Percentiles rank a stretch among this genome's conserved stretches.
These are phyloP conservation scores for Sclerotinia spermophila DNA, from an alignment of 2,329 filamentous ascomycete genomes.

Conservation along the genomic window DNA sequence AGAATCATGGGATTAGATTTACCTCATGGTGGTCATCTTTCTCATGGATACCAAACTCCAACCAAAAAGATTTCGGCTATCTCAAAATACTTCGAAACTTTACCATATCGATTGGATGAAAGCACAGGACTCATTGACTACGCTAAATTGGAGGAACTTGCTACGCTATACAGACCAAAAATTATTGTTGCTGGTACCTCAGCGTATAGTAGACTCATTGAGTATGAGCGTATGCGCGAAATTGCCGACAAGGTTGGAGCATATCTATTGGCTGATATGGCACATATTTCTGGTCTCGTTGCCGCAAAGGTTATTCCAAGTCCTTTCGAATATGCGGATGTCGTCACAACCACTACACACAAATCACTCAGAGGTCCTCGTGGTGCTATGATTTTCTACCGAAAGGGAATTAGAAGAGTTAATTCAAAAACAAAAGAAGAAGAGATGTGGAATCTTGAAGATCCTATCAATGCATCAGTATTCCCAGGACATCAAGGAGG, in stretches of 20 bases:
- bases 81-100: constrained; percentile 97
- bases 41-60: constrained; percentile 95
- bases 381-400: constrained; percentile 98
- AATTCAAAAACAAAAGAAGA: constrained; percentile 85
- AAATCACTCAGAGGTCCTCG: constrained; percentile 94
- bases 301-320: constrained; percentile 87
- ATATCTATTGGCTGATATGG: constrained; percentile 94
- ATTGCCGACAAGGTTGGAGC: constrained; percentile 88
- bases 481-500: constrained; percentile 98
- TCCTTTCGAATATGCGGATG: constrained; percentile 84
- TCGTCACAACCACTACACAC: constrained; percentile 97
- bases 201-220: constrained; percentile 92
- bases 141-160: constrained; percentile 81
- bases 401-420: constrained; percentile 80
- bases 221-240: constrained; percentile 88
- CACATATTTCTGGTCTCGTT: constrained; percentile 91
- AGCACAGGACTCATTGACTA: constrained; percentile 94
- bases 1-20: constrained; percentile 96
- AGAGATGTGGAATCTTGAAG: constrained; percentile 84
- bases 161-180: constrained; percentile 88
- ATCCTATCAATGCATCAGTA: constrained; percentile 90
- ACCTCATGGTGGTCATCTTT: constrained; percentile 92
- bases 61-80: constrained; percentile 95
- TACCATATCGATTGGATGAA: constrained; percentile 90
- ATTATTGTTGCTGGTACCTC: constrained; percentile 92